Evolutionary conservation across 768 basidiomycete species (phyloP), one percentile per base, ranked within the genome.

Genomic region (Austroboletus eburneus): DNA sequence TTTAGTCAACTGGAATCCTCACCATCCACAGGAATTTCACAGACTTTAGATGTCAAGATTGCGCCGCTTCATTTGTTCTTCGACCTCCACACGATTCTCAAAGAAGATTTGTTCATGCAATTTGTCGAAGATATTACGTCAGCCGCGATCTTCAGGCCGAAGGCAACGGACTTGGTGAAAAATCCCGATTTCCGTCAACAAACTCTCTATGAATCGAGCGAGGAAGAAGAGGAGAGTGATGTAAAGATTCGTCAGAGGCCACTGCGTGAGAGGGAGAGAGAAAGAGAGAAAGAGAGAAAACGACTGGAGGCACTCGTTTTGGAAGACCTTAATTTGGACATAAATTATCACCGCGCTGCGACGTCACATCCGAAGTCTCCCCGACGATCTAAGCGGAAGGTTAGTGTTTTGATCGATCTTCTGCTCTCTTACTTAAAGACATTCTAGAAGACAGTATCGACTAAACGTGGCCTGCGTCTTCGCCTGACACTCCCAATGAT

Each of bases 51-150:
- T 5, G 41, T 80, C 25, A 69, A 75, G 23, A 57, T 79, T 8
- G 69, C 70, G 9, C 85, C 91, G 9, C 55, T 94, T 9, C 91
- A 92, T 57, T 34, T 87, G n/a, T 89, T 91, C 57, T 42, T 88
- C 22, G 90, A 94, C 61, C 67, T 90, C 38, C 75, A 66, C 27
- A 61, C 69, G 45, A 53, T 72, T 17, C 53, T 79, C 41, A 58
- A 69, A 48, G 54, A 67, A 55, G 57, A 49, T 42, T 70, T 63
- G 49, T 66, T 72, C 37, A 57, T 78, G 27, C 57, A 64, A 1
- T 86, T 85, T 51, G 32, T 85, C 35, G 70, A 78, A 9, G 73
- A 76, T 13, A 32, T 75, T 29, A 52, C 61, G n/a, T 59, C 51
- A 1, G 44, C 57, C 18, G 25, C 49, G 20, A 48, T 57, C 7